Percentiles rank a stretch among this genome's conserved stretches.
These are phyloP conservation scores for Tephrocybe sp. DNA, from an alignment of 768 basidiomycete species.

Conservation along the genomic window DNA sequence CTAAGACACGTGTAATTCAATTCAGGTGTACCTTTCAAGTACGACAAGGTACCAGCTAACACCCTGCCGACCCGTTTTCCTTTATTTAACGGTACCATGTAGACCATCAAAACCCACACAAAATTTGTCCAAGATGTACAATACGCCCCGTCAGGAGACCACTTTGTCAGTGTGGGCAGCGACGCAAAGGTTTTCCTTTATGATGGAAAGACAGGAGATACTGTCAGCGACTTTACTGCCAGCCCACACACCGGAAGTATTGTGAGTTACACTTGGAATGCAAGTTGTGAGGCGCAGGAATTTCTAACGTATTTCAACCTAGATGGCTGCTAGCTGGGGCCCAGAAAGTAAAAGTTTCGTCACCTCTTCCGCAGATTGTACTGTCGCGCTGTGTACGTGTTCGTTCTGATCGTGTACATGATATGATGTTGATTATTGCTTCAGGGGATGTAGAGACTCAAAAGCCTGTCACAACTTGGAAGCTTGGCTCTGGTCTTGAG, in stretches of 20 bases:
- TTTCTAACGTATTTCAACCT: background rate
- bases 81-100: background rate
- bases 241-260: constrained; percentile 73
- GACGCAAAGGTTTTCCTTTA: constrained; percentile 88
- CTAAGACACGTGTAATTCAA: background rate
- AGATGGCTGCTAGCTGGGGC: constrained; percentile 84
- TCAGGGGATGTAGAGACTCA: constrained; percentile 80
- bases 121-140: constrained; percentile 92
- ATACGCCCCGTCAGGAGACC: constrained; percentile 77
- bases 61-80: background rate
- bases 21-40: constrained; percentile 84
- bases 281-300: background rate
- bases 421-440: background rate
- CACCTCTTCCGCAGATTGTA: constrained; percentile 87
- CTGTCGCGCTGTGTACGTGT: constrained; percentile 80
- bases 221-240: constrained; percentile 65
- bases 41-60: constrained; percentile 58
- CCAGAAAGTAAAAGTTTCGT: constrained; percentile 68
- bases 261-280: constrained; percentile 41
- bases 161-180: constrained; percentile 87
- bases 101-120: constrained; percentile 86
- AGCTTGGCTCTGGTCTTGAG: constrained; percentile 68
- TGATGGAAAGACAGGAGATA: constrained; percentile 87
- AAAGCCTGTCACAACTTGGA: constrained; percentile 69
- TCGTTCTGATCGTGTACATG: background rate